These are phyloP conservation scores for Panicum hallii DNA, from an alignment of 202 grass and related monocot species.

Conservation along the genomic window DNA sequence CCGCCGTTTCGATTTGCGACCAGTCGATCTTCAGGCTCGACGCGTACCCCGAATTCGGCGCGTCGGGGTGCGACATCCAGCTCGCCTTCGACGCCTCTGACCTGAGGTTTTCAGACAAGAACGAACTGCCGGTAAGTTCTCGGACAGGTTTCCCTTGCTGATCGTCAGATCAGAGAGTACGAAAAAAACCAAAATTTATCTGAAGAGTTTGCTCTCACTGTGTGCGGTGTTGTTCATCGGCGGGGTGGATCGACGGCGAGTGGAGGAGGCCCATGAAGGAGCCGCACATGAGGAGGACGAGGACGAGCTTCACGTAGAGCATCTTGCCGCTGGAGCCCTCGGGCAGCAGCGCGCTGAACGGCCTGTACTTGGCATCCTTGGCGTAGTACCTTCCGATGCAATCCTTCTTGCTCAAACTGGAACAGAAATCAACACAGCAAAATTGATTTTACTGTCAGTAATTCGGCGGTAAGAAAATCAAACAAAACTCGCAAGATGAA, in stretches of 20 bases:
- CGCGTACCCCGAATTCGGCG: constrained; percentile 44
- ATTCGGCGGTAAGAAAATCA: neutral
- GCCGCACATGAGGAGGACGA: constrained; percentile 60
- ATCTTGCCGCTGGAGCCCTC: constrained; percentile 54
- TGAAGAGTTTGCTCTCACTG: constrained; percentile 38
- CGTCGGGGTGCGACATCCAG: constrained; percentile 34
- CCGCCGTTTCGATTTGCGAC: constrained; percentile 49
- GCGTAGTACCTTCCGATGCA: constrained; percentile 44
- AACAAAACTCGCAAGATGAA: neutral
- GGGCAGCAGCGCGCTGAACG: constrained; percentile 42
- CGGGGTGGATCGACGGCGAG: constrained; percentile 57
- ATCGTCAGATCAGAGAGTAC: no score
- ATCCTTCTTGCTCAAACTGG: constrained; percentile 42
- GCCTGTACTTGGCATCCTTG: constrained; percentile 52
- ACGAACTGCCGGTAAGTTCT: no score
- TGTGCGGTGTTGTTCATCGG: constrained; percentile 13
- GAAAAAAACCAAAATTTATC: neutral
- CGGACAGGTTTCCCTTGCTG: no score
- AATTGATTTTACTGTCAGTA: neutral
- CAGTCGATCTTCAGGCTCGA: constrained; percentile 57
- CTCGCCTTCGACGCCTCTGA: neutral
- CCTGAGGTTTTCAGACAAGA: constrained; percentile 19
- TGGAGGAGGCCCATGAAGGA: constrained; percentile 64
- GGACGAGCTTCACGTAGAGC: constrained; percentile 59
- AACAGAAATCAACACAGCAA: constrained; percentile 25